Conservation (phyloP, 73 alveolate species). For the Stentor coeruleus region DNA sequence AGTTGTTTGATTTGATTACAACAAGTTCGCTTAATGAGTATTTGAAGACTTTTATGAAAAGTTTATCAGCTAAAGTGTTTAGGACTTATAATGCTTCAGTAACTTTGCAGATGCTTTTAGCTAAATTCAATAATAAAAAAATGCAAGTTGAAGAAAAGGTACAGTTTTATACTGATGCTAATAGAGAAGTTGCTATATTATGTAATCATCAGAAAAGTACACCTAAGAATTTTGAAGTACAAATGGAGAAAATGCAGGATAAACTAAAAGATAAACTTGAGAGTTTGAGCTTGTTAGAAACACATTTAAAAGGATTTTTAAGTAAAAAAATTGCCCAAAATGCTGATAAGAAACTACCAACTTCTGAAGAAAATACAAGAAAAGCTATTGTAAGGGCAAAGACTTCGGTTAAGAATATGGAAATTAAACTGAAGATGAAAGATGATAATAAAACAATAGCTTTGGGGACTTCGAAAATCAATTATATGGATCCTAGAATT, state of each 20-base stretch:
- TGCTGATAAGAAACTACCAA: slow-evolving; percentile 28
- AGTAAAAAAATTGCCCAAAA: slow-evolving; percentile 39
- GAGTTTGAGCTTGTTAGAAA: slow-evolving; percentile 60
- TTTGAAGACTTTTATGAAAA: slow-evolving; percentile 93
- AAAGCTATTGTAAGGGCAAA: slow-evolving; percentile 41
- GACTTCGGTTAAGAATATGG: slow-evolving; percentile 53
- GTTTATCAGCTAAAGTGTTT: slow-evolving; percentile 96
- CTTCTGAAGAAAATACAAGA: slow-evolving; percentile 16
- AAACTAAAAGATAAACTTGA: slow-evolving; percentile 60
- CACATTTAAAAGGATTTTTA: slow-evolving; percentile 50
- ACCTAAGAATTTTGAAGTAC: slow-evolving; percentile 80
- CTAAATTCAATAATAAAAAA: slow-evolving; percentile 39
- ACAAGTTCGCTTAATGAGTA: slow-evolving; percentile 89
- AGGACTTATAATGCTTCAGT: slow-evolving; percentile 98
- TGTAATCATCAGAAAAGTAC: slow-evolving; percentile 97
- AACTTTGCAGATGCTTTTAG: slow-evolving; percentile 71
- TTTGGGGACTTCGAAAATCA: slow-evolving; percentile 95
- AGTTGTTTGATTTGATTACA: slow-evolving; percentile 63
- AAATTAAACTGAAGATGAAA: slow-evolving; percentile 60
- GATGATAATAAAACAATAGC: slow-evolving; percentile 96
- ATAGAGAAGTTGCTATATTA: slow-evolving; percentile 94
- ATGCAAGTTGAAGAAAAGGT: slow-evolving; percentile 62
- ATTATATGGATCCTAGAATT: slow-evolving; percentile 99
- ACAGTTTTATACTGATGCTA: slow-evolving; percentile 93
- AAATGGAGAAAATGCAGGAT: slow-evolving; percentile 69